phyloP scores from a whole-genome alignment of 208 protist species.

The Acanthamoeba healyi region DNA sequence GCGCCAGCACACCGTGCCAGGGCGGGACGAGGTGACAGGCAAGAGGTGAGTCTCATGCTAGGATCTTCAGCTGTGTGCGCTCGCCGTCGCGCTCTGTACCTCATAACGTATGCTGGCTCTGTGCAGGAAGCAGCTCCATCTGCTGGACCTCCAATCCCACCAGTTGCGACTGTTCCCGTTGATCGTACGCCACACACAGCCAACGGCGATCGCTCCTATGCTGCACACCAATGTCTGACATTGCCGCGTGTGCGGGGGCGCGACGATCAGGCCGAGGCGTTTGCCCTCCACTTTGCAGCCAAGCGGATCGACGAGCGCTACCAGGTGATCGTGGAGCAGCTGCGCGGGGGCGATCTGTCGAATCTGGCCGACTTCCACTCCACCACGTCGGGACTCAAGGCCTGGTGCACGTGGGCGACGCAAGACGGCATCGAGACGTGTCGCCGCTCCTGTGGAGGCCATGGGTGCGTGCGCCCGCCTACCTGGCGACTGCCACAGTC shows the following conservation, averaged over 20 bases:
- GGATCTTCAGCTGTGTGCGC: no score
- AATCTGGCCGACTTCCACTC: constrained; percentile 57
- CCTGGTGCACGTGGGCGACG: constrained; percentile 47
- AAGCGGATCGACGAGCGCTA: background rate
- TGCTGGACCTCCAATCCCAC: constrained; percentile 56
- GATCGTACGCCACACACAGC: background rate
- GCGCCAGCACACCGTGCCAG: constrained; percentile 73
- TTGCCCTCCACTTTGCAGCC: constrained; percentile 36
- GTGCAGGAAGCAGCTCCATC: constrained; percentile 20
- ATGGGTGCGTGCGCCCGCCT: constrained; percentile 13
- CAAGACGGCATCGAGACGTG: constrained; percentile 46
- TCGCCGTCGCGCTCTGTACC: no score
- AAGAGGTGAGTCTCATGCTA: background rate
- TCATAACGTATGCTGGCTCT: no score
- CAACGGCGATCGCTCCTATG: background rate
- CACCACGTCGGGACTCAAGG: constrained; percentile 68
- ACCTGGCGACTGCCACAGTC: no score
- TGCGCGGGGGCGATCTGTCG: constrained; percentile 2
- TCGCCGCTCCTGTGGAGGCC: constrained; percentile 66
- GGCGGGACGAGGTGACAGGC: background rate
- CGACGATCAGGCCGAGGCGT: constrained; percentile 23
- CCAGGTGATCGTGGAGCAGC: constrained; percentile 5
- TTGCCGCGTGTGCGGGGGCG: no score
- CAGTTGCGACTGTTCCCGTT: constrained; percentile 47
- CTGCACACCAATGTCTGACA: background rate